A percentile compares a stretch with the other conserved stretches of the same genome.
phyloP scores from a whole-genome alignment of 2,329 filamentous ascomycete genomes.

The Diaporthe vexans region DNA sequence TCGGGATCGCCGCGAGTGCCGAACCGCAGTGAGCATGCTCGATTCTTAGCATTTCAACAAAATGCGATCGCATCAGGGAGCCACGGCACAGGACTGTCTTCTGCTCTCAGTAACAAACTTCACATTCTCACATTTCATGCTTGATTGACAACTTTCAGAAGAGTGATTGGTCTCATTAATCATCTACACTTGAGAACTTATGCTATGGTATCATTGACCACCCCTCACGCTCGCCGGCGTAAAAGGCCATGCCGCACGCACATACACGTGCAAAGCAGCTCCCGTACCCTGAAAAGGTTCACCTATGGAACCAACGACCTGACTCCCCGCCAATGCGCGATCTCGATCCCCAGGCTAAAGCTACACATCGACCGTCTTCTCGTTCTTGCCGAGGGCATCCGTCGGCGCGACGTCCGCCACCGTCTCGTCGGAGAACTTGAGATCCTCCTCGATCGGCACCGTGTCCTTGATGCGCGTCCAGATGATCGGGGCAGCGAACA shows the following conservation, averaged over 20 bases:
- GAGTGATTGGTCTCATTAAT: conserved; percentile 13
- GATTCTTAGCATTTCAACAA: background rate
- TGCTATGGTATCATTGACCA: conserved; percentile 30
- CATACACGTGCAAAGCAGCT: no score
- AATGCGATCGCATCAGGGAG: background rate
- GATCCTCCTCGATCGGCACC: conserved; percentile 84
- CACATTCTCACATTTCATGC: no score
- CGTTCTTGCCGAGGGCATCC: conserved; percentile 43
- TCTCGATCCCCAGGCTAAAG: background rate
- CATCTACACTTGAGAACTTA: conserved; percentile 15
- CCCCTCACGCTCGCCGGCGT: conserved; percentile 23
- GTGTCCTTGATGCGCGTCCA: conserved; percentile 84
- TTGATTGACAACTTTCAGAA: no score
- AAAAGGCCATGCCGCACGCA: background rate
- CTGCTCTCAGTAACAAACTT: no score
- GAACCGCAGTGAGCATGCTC: conserved; percentile 1
- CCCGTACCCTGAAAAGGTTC: background rate
- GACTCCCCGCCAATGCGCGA: background rate
- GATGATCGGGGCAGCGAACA: conserved; percentile 85
- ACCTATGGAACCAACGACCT: background rate
- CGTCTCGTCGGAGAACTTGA: conserved; percentile 89
- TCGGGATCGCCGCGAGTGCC: conserved; percentile 32
- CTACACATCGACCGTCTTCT: conserved; percentile 46
- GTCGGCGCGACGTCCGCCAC: conserved; percentile 72
- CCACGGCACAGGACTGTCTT: background rate